A percentile compares a stretch with the other conserved stretches of the same genome.
Conservation (phyloP, 2,329 filamentous ascomycete genomes). For the Herpotrichia juniperi region DNA sequence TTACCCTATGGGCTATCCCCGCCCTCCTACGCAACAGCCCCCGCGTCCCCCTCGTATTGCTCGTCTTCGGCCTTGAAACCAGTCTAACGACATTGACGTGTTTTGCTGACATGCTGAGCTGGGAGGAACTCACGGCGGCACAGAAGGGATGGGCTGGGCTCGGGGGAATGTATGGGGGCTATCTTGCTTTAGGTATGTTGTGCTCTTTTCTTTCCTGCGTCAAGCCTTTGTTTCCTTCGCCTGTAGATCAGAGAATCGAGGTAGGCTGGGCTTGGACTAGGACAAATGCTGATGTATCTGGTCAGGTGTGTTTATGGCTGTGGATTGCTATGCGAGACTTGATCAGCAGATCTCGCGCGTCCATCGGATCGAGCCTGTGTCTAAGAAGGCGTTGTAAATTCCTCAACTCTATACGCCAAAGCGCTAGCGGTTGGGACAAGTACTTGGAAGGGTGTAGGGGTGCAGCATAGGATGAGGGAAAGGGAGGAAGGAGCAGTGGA, state of each 20-base stretch:
- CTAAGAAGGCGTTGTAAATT: constrained; percentile 34
- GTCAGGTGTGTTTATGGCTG: constrained; percentile 41
- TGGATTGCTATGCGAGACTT: constrained; percentile 42
- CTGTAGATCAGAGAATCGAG: not conserved
- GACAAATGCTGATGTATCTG: not conserved
- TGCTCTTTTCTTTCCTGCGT: constrained; percentile 6
- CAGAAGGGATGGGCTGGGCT: constrained; percentile 37
- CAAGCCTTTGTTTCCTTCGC: too few species aligned
- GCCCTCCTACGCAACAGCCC: constrained; percentile 63
- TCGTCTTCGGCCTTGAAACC: constrained; percentile 65
- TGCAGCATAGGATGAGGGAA: too few species aligned
- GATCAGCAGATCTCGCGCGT: constrained; percentile 32
- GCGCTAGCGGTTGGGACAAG: not conserved
- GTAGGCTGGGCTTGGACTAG: not conserved
- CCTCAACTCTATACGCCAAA: not conserved
- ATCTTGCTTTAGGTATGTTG: constrained; percentile 38
- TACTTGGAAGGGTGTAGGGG: not conserved
- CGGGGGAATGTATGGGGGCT: constrained; percentile 47
- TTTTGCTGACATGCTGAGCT: constrained; percentile 65
- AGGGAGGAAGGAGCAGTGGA: not conserved
- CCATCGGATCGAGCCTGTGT: constrained; percentile 28
- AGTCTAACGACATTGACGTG: constrained; percentile 68
- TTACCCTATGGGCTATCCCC: constrained; percentile 65
- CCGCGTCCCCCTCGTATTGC: constrained; percentile 63
- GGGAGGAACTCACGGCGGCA: constrained; percentile 43